Base-by-base conservation (phyloP, 208 protist genomes). In the Acanthamoeba sp. region DNA sequence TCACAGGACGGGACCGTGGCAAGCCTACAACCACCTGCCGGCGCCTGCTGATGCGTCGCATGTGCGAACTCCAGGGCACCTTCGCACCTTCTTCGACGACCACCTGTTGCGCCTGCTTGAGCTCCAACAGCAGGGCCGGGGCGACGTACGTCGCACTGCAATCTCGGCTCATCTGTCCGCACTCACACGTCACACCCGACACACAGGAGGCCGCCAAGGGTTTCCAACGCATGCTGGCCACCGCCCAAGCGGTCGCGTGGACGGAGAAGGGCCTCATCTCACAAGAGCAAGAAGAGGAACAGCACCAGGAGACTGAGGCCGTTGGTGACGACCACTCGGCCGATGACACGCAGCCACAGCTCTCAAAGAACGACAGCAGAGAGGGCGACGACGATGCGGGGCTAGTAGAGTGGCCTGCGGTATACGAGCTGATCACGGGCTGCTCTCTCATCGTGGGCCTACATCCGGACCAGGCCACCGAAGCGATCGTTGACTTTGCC, bases 401-500 rank as follows among this genome's bases (percentile, higher is more conserved):
- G 20, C 16, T 48, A 1, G 29, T 90, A 50, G 50, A 90, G 1
- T 90, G 84, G 84, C 32, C 48, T 27, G 55, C 18, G 1, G 48
- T 66, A 14, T 12, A 34, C 24, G 22, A 32, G 38, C 52, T 59
- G 34, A 3, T 90, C 5, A 27, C 9, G 36, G 84, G 40, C 14
- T 90, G 84, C 52, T 90, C 84, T 7, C n/a, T 90, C 52, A 45
- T 90, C 32, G 50, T 90, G 34, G 84, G 84, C 24, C n/a, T 90
- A 12, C 84, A 90, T 34, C 84, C 84, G 12, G 84, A 90, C 50
- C 84, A 90, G 27, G 84, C 84, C 52, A 69, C 84, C 16, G 84
- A 90, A 24, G 84, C 84, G 32, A 90, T 90, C 52, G 84, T 90
- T 9, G 84, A 90, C 84, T 90, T 90, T 45, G 84, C 84, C 10